Evolutionary conservation across 2,329 filamentous ascomycete species (phyloP).

Genomic region (Ramichloridium luteum): DNA sequence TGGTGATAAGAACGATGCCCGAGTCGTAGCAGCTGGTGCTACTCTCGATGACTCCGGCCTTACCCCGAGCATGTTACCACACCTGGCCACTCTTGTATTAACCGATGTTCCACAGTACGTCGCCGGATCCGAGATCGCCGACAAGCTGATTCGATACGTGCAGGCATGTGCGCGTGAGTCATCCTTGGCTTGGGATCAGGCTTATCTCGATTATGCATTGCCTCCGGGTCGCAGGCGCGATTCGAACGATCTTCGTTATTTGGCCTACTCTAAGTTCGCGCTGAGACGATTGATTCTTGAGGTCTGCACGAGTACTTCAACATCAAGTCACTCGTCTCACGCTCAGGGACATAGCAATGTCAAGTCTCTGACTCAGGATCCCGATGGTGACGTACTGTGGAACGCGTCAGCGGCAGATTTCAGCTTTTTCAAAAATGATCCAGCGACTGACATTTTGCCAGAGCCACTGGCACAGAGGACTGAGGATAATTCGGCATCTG

Average conservation of each 20-base stretch:
- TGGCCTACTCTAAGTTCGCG: constrained; percentile 35
- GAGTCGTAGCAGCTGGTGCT: not conserved
- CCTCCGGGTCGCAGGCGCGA: constrained; percentile 44
- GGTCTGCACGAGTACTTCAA: constrained; percentile 34
- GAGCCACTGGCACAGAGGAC: no score
- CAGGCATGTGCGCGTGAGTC: constrained; percentile 45
- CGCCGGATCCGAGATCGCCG: constrained; percentile 26
- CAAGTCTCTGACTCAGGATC: constrained; percentile 46
- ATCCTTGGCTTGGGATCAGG: constrained; percentile 40
- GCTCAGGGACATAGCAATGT: no score
- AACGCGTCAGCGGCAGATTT: constrained; percentile 47
- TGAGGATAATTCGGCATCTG: no score
- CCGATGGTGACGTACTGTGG: constrained; percentile 48
- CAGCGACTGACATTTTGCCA: no score
- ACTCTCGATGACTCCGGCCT: not conserved
- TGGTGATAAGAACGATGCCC: no score
- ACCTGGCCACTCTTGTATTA: constrained; percentile 42
- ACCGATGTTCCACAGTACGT: constrained; percentile 40
- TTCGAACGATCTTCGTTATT: constrained; percentile 33
- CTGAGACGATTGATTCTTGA: constrained; percentile 46
- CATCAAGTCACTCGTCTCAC: constrained; percentile 32
- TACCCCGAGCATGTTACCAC: constrained; percentile 32
- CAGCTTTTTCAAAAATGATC: constrained; percentile 42
- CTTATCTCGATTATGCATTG: constrained; percentile 44
- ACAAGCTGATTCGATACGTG: constrained; percentile 43